Base-by-base conservation (phyloP, 257 asterid genomes). In the Euphrasia confusa region DNA sequence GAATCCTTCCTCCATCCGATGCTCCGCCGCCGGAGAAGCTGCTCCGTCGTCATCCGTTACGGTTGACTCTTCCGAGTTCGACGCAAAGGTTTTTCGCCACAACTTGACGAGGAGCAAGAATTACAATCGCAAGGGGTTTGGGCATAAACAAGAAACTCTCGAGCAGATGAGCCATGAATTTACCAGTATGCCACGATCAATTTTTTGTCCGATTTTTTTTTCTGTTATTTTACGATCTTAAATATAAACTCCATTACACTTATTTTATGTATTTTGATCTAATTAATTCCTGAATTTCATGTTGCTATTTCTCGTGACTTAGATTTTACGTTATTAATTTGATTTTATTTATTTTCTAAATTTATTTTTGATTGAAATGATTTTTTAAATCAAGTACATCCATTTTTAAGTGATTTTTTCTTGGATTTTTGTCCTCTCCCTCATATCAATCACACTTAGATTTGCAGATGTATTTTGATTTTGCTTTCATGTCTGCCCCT, bases 81-180 rank as follows among this genome's bases (percentile, higher is more conserved):
- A 92, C 63, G 69, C 97, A 1, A 92, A 89, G 84, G 81, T 76
- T 57, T 89, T 92, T 61, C 79, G 99, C 69, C 84, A 81, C 71
- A 80, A 87, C 83, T 73, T 93, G 88, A 79, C 95, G 17, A 80
- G 99, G 79, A 93, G 99, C 71, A 53, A 84, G 76, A 87, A 89
- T 74, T 93, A 84, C 71, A 93, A 93, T 58, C 93, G 96, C 65
- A 84, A 70, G 77, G 99, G 99, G 7, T 93, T 93, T 73, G 99
- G 99, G 10, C 83, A 75, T 53, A 89, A 87, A 45, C 74, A 71
- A 65, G 95, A 81, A 57, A 93, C 96, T 54, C 85, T 82, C 15
- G 88, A 89, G 71, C 86, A 74, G 64, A 81, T 93, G 89, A 84
- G 75, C 71, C 85, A 78, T 11, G 90, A 92, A 85, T 93, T 72